Base-by-base conservation (phyloP, 306 rosid genomes). In the Astragalus membranaceus region DNA sequence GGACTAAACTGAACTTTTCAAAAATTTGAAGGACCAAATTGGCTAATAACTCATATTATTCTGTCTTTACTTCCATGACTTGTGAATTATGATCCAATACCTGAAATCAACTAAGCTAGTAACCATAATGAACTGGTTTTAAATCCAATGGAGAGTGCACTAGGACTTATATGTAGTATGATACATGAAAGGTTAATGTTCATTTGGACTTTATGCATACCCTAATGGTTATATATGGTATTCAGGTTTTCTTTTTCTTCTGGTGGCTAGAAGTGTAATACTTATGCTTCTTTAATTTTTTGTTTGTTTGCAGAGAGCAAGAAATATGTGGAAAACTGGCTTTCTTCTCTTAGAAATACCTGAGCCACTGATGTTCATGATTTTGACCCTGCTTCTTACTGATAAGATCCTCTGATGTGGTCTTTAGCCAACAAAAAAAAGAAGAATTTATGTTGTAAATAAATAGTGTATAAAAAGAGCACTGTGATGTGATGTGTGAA, bases 321-420 rank as follows among this genome's bases (percentile, higher is more conserved):
- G 80, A 88, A 83, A 62, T 84, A 77, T 71, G 87, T 90, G 88
- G 91, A 94, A 81, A 84, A 86, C 72, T 87, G 88, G 91, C 91
- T 91, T 57, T 84, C 97, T 51, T 75, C 96, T 73, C 86, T 94
- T 39, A 74, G 81, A 74, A 94, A 78, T 70, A 75, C 84, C 82
- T 93, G 87, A 88, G 65, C 67, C 62, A 29, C 66, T 55, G 63
- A 36, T 26, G 16, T 30, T 35, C 13, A 15, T 55, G 71, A 15
- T 33, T 77, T 42, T 70, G 73, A 36, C 44, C 61, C 64, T 56
- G 47, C 57, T 17, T 71, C 67, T 66, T 65, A 48, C 51, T 75
- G 46, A 65, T 46, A 64, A 61, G 30, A 53, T 30, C 73, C 3
- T 46, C 51, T 37, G 59, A 13, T 59, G 64, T 75, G 77, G 49